Conservation (phyloP, 75 land plant genomes). For the Pseudotsuga menziesii region DNA sequence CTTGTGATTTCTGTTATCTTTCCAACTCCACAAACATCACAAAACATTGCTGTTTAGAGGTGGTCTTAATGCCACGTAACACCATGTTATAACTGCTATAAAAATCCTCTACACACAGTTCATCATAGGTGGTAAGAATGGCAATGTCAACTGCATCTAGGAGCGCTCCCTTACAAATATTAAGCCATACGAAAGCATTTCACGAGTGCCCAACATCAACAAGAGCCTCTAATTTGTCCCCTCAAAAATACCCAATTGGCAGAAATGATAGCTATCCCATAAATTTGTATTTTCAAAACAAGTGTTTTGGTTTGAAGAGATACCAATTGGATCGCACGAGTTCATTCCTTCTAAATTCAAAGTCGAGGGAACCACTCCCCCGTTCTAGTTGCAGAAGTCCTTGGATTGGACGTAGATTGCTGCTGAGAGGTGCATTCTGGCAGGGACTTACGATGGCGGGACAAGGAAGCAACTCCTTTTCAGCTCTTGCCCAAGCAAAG, state of each 20-base stretch:
- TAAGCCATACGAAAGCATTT: neutral
- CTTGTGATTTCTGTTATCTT: too few species aligned
- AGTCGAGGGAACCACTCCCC: neutral
- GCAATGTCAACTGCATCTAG: conserved; percentile 1
- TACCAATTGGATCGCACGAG: neutral
- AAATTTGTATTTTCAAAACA: neutral
- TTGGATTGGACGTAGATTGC: conserved; percentile 1
- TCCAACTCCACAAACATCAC: neutral
- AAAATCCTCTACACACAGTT: neutral
- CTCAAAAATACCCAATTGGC: neutral
- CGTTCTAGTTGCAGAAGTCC: neutral
- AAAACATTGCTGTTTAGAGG: neutral
- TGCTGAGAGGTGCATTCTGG: conserved; percentile 4
- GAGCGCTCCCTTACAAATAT: neutral
- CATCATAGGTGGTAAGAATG: neutral
- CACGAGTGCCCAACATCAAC: neutral
- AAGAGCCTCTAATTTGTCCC: neutral
- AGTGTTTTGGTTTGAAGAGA: neutral
- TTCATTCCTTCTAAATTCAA: neutral
- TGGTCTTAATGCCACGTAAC: conserved; percentile 1
- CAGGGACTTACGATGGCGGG: neutral
- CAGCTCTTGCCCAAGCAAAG: neutral
- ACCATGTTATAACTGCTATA: neutral
- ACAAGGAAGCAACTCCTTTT: neutral
- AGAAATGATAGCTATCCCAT: neutral